Conservation (phyloP, 2,329 filamentous ascomycete species). For the Epichloe typhina region DNA sequence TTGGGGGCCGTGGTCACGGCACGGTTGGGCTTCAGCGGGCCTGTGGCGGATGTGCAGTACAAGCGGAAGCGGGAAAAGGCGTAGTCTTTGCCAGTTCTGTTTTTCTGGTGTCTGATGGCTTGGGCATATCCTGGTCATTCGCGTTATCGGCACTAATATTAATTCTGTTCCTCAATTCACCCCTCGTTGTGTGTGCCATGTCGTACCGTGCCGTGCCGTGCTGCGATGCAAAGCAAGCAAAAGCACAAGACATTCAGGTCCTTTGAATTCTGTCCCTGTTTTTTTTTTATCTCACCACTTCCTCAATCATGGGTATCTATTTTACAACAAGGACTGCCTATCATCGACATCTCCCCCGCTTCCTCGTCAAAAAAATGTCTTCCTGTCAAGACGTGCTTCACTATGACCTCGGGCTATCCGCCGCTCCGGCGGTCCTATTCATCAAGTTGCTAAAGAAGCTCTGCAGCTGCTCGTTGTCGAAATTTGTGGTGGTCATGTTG, state of each 20-base stretch:
- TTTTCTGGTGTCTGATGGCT: no score
- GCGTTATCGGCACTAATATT: not conserved
- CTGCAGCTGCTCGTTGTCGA: slow-evolving; percentile 42
- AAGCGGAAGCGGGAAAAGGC: slow-evolving; percentile 9
- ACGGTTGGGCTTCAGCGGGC: slow-evolving; percentile 49
- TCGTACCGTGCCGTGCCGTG: no score
- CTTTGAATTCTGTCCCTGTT: no score
- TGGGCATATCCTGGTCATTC: no score
- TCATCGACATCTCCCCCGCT: not conserved
- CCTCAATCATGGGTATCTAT: slow-evolving; percentile 27
- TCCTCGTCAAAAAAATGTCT: not conserved
- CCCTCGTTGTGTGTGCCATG: no score
- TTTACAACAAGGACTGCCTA: slow-evolving; percentile 18
- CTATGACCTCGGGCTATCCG: slow-evolving; percentile 11
- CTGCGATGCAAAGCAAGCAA: no score
- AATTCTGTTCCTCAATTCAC: not conserved
- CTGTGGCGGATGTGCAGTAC: slow-evolving; percentile 14
- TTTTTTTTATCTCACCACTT: not conserved
- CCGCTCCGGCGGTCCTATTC: slow-evolving; percentile 32
- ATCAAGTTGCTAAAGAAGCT: slow-evolving; percentile 48
- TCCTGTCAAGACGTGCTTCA: not conserved
- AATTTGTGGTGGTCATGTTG: slow-evolving; percentile 30
- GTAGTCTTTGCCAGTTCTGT: not conserved
- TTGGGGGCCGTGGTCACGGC: slow-evolving; percentile 63
- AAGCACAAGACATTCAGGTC: no score